phyloP scores from a whole-genome alignment of 73 alveolate species.

The Urostyla sp. region DNA sequence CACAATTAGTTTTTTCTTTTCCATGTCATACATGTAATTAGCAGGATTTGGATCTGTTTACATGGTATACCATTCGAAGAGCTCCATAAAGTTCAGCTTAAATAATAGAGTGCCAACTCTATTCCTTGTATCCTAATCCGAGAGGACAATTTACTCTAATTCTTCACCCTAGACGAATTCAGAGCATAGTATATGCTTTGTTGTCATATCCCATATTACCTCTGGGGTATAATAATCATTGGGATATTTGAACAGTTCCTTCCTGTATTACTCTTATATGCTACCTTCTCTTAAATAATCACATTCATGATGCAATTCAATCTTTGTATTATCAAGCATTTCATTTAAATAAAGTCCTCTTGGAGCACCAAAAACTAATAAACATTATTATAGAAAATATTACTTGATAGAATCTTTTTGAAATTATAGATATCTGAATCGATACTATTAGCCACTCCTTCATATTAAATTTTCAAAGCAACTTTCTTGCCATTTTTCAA shows the following conservation, averaged over 20 bases:
- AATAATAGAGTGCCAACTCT: conserved; percentile 72
- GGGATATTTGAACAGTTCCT: conserved; percentile 33
- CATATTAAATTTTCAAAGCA: conserved; percentile 83
- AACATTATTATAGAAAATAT: not conserved
- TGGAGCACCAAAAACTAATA: conserved; percentile 70
- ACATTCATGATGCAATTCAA: conserved; percentile 80
- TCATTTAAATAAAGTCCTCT: conserved; percentile 79
- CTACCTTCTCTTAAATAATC: conserved; percentile 78
- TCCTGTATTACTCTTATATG: conserved; percentile 58
- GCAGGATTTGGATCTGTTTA: conserved; percentile 91
- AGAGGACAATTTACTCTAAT: conserved; percentile 53
- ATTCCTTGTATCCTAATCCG: conserved; percentile 76
- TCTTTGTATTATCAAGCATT: conserved; percentile 67
- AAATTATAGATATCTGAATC: conserved; percentile 82
- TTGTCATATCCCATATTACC: conserved; percentile 65
- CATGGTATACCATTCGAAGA: conserved; percentile 82
- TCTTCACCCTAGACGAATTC: conserved; percentile 83
- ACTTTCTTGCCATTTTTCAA: conserved; percentile 70
- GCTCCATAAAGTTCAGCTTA: conserved; percentile 75
- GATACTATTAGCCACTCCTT: conserved; percentile 78
- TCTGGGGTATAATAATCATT: conserved; percentile 73
- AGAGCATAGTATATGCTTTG: conserved; percentile 71
- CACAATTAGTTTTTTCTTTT: conserved; percentile 61
- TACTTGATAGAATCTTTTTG: conserved; percentile 67
- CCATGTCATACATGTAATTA: conserved; percentile 73